Evolutionary conservation across 768 basidiomycete genomes (phyloP), one percentile per base, ranked within the genome.

Genomic region (Trametes coccinea): DNA sequence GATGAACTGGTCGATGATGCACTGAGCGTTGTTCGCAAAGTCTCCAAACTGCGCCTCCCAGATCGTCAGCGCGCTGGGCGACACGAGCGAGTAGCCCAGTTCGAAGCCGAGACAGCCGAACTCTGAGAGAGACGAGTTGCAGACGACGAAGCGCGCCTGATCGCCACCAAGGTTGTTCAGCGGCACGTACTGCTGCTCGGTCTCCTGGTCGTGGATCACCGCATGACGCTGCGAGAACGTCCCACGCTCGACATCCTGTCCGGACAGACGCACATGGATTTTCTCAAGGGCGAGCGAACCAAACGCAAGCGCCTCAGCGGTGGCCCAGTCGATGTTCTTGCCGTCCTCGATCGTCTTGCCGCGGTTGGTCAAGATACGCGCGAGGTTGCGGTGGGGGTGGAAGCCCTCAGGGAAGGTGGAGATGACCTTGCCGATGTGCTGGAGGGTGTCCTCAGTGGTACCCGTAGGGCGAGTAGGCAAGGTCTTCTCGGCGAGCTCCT

Each of bases 11-110:
- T 99, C 96, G 69, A 99, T 97, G 75, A 98, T 96, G 73, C 89
- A 90, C 75, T 98, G 96, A 2, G 95, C 96, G 67, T 92, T 95
- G 79, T 98, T 98, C 37, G 90, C 95, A 73, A 98, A 98, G 77
- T 98, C 96, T 72, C 96, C 96, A 70, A 98, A 95, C 74, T 98
- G 96, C 14, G 96, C 97, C 74, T 98, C 97, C 97, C 96, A 99
- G 70, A 99, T 88, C 16, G 93, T 93, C 65, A 99, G 81, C 31
- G 87, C 80, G 71, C 93, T 87, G 17, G 96, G 97, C 14, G 94
- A 96, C 55, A 98, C 97, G 65, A 98, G 88, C 5, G 97, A 99
- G 76, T 99, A 99, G 8, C 96, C 96, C 31, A 99, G 87, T 75
- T 99, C 96, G 75, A 98, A 99, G 43, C 96, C 96, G 61, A 99